phyloP scores from a whole-genome alignment of 2,329 filamentous ascomycete species.

The Xylariaceae sp. region DNA sequence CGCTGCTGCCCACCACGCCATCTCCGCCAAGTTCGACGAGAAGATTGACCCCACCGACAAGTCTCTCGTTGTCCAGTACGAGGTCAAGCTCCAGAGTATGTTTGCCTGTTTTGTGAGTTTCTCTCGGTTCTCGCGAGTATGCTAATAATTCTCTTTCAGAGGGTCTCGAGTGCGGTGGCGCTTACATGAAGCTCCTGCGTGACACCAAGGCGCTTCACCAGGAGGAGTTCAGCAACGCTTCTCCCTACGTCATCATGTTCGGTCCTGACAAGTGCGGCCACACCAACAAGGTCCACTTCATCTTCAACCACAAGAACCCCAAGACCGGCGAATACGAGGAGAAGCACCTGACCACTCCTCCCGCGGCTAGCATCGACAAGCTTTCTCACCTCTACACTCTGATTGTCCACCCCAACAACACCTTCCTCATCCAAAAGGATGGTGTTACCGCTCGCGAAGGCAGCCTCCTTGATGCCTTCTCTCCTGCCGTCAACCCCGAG shows the following conservation, averaged over 20 bases:
- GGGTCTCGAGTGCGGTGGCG: conserved; percentile 94
- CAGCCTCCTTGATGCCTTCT: conserved; percentile 89
- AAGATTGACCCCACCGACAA: conserved; percentile 97
- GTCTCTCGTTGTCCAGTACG: conserved; percentile 95
- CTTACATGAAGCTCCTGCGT: conserved; percentile 97
- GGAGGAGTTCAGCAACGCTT: conserved; percentile 96
- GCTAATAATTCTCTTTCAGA: conserved; percentile 48
- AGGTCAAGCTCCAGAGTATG: conserved; percentile 97
- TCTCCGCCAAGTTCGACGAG: conserved; percentile 97
- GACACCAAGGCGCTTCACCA: conserved; percentile 96
- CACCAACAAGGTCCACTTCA: conserved; percentile 98
- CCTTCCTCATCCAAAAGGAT: conserved; percentile 86
- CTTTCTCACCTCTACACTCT: conserved; percentile 92
- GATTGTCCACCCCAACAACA: conserved; percentile 94
- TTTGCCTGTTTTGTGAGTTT: conserved; percentile 23
- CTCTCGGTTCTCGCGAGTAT: background rate
- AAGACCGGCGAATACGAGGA: conserved; percentile 99
- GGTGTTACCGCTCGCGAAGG: conserved; percentile 84
- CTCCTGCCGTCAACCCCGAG: conserved; percentile 84
- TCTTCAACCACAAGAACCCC: conserved; percentile 99
- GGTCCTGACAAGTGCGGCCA: conserved; percentile 98
- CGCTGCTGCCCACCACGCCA: conserved; percentile 94
- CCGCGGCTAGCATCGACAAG: conserved; percentile 84
- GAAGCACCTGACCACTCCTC: conserved; percentile 88
- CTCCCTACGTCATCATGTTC: conserved; percentile 99